Base-by-base conservation (phyloP, 352 stramenopile species). In the Pythium folliculosum region DNA sequence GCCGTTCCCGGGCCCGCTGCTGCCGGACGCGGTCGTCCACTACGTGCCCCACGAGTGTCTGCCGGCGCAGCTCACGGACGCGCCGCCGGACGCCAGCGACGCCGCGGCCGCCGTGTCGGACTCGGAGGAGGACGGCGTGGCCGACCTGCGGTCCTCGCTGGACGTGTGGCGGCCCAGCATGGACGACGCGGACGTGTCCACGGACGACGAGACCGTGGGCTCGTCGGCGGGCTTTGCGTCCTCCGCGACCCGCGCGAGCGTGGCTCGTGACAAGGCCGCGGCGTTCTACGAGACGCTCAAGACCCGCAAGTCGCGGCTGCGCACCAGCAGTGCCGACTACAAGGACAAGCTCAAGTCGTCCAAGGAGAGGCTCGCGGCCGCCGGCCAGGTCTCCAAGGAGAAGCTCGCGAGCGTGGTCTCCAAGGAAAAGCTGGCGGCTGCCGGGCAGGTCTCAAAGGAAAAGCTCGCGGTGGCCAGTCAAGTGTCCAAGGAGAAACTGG, bases 271-370 rank as follows among this genome's bases (percentile, higher is more conserved):
- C 25, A 69, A 65, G 30, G 67, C 60, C 13, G 59, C 66, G 3
- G 53, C 66, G 2, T 56, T 69, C 14, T 69, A 66, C 47, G 47
- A 65, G 45, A 73, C 60, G 54, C 59, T 63, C 45, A 65, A 65
- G 54, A 59, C 60, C 0, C 59, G 60, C 16, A 65, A 69, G 30
- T 47, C 60, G 13, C 60, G 67, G 0, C 40, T 69, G 35, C 67
- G 67, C 38, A 66, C 60, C 13, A 69, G 60, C 67, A 69, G 67
- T 37, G 37, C 67, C 37, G 67, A 73, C 37, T 73, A 73, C 67
- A 73, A 69, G 49, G 67, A 69, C 35, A 73, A 69, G 47, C 54
- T 71, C 45, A 65, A 64, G 44, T 54, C 50, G 10, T 64, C 54
- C 17, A 58, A 60, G n/a, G 56, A 72, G 17, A 63, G 54, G 23